Evolutionary conservation across 2,329 filamentous ascomycete genomes (phyloP).

Genomic region (Colletotrichum siamense): DNA sequence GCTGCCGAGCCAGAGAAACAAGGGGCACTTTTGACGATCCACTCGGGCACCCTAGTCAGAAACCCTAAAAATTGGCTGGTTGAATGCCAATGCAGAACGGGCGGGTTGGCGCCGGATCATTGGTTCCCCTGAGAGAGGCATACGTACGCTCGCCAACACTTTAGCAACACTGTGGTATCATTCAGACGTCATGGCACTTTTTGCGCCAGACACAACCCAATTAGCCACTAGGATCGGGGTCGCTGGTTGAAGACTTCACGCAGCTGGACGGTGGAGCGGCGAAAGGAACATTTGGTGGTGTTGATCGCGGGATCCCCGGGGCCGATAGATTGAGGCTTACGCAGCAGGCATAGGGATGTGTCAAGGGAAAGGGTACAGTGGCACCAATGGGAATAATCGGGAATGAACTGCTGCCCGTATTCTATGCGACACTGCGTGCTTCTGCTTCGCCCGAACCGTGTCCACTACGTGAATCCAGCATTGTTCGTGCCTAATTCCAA

Average conservation of each 20-base stretch:
- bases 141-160: constrained; percentile 17
- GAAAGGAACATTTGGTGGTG: neutral
- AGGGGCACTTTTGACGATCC: constrained; percentile 11
- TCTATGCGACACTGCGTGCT: neutral
- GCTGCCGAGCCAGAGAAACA: constrained; percentile 2
- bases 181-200: constrained; percentile 20
- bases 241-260: neutral
- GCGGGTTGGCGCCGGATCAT: constrained; percentile 1
- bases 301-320: constrained; percentile 20
- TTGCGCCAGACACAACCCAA: constrained; percentile 6
- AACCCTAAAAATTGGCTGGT: constrained; percentile 10
- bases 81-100: constrained; percentile 5
- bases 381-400: neutral
- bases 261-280: constrained; percentile 10
- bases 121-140: constrained; percentile 5
- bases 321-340: constrained; percentile 14
- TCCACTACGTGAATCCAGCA: neutral
- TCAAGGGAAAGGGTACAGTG: neutral
- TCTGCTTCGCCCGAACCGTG: neutral
- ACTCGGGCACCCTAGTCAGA: constrained; percentile 10
- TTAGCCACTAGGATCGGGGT: neutral
- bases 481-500: neutral
- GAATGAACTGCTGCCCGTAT: neutral
- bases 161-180: constrained; percentile 5
- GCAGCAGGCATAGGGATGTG: constrained; percentile 13